Base-by-base conservation (phyloP, 2,329 filamentous ascomycete genomes). In the Beauveria asiatica region DNA sequence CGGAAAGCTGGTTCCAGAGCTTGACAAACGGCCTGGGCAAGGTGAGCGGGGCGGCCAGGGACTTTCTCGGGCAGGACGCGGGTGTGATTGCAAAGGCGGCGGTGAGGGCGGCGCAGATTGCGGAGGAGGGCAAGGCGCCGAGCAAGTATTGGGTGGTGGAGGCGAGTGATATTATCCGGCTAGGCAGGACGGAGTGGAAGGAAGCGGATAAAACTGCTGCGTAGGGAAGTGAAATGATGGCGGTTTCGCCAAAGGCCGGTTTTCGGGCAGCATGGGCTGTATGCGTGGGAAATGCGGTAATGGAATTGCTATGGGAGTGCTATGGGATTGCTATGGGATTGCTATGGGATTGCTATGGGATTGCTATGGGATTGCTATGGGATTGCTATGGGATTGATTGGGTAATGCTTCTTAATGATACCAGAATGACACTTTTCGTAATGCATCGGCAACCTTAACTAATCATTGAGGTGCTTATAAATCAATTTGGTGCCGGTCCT, bases 11-110 rank as follows among this genome's bases (percentile, higher is more conserved):
- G 5, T 5, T 86, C 1, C 77, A 83, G 65, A 76, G 74, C 48
- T 25, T 89, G 44, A 82, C 87, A 1, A 77, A 75, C 3, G 76
- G 76, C 16, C 61, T 88, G 57, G 84, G 85, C 3, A 74, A 72
- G 62, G 37, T 91, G 2, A 77, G 78, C 52, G 70, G 75, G 60
- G 79, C 77, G 0, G 48, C 85, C 63, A 84, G 85, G 74, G 85
- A 96, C 68, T 74, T 71, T 7, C 80, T 89, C 72, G 89, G 84
- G 1, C 89, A 94, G 75, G 89, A 94, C 56, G 85, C 83, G 5
- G 81, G 86, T 60, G 82, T 88, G 39, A 90, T 96, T 73, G 88
- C 78, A 3, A 79, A 80, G 64, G 87, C 88, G 13, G 86, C 86
- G 3, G 82, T 89, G 2, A 75, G 75, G 55, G 88, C 86, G 1